A percentile compares a stretch with the other conserved stretches of the same genome.
Conservation (phyloP, 2,329 filamentous ascomycete species). For the Talaromyces islandicus region DNA sequence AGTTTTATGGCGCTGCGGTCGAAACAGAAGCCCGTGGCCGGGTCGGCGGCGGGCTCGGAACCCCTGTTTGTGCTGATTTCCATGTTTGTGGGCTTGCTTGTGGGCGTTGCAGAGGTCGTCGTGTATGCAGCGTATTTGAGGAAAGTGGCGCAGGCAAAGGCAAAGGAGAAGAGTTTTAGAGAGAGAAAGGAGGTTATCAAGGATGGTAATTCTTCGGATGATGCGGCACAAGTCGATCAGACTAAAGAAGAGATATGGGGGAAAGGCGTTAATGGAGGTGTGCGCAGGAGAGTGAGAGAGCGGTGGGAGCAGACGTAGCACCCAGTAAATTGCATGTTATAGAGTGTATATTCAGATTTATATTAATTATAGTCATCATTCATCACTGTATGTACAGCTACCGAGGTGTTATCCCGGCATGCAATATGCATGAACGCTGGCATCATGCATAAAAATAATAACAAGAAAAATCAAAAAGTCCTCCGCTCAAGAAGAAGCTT, state of each 20-base stretch:
- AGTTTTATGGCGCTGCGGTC: constrained; percentile 11
- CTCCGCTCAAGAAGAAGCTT: constrained; percentile 34
- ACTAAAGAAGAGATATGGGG: constrained; percentile 36
- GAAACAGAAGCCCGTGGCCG: background rate
- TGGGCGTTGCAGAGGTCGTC: constrained; percentile 42
- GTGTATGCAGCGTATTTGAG: constrained; percentile 43
- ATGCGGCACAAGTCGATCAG: constrained; percentile 7
- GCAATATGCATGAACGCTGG: background rate
- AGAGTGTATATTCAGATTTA: background rate
- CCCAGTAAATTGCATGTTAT: background rate
- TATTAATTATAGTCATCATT: background rate
- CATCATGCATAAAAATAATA: too few relatives aligned
- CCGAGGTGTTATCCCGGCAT: background rate
- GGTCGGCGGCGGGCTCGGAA: constrained; percentile 11
- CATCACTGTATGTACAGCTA: constrained; percentile 1
- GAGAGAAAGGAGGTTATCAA: constrained; percentile 34
- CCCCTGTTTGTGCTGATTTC: constrained; percentile 36
- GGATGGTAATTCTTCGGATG: constrained; percentile 6
- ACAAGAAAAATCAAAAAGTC: constrained; percentile 1
- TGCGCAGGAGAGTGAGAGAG: constrained; percentile 35
- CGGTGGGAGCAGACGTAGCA: constrained; percentile 27
- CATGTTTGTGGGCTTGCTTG: constrained; percentile 33
- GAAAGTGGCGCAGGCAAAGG: constrained; percentile 35
- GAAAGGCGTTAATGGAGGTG: constrained; percentile 33
- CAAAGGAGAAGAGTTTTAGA: constrained; percentile 29